Evolutionary conservation across 2,329 filamentous ascomycete species (phyloP), one percentile per base, ranked within the genome.

Genomic region (Annulohypoxylon truncatum): DNA sequence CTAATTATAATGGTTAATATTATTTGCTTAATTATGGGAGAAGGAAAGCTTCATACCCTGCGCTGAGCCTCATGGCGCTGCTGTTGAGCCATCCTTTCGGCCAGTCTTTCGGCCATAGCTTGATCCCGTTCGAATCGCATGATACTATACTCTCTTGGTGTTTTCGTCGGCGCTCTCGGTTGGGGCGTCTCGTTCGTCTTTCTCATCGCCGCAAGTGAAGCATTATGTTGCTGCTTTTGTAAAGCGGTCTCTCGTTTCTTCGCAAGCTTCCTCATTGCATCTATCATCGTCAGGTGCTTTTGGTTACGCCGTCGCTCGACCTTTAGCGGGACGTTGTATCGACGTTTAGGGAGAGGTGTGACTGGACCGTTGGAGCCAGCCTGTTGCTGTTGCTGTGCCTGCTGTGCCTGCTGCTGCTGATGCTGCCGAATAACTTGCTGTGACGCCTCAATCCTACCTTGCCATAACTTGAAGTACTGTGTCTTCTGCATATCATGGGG

Each of bases 401-500:
- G 75, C 22, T 73, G 51, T 26, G 75, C 74, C 13, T 75, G 72
- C 54, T 79, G 78, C 40, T 79, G 77, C 58, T 87, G 83, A 59
- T 87, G 86, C 50, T 86, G 83, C 60, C 86, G 82, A 47, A 88
- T 86, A 26, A 81, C 78, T 44, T 84, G 81, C 73, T 90, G 87
- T 0, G 87, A 88, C 7, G 82, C 79, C 59, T 90, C 87, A 26
- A 90, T 89, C 26, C 89, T 81, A 8, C 80, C 81, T 69, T 87
- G 88, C 75, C 90, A 90, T 1, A 86, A 80, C 74, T 94, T 93
- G 84, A 98, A 99, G 77, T 98, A 99, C 46, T 94, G 91, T 0
- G 93, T 97, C 81, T 97, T 97, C 15, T 92, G 90, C 91, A 98
- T 96, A 70, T 99, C 96, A 9, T 91, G 88, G 3, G 96, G 95